A percentile compares a stretch with the other conserved stretches of the same genome.
Conservation (phyloP, 2,329 filamentous ascomycete species). For the Dendryphion nanum region DNA sequence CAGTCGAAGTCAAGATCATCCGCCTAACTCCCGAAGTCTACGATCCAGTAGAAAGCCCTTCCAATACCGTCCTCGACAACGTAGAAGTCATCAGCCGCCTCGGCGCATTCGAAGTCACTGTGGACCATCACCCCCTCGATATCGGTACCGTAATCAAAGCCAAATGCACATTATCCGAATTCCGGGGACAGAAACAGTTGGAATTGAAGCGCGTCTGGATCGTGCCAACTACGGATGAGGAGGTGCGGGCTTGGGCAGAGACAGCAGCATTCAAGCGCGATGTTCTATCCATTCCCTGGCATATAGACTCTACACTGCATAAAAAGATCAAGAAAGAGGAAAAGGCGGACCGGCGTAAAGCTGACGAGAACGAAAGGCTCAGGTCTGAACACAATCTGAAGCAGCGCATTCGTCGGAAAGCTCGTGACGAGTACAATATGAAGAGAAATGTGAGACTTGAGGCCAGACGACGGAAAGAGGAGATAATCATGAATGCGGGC, state of each 20-base stretch:
- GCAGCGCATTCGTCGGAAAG: conserved; percentile 31
- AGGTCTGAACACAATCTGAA: conserved; percentile 35
- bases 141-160: conserved; percentile 55
- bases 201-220: conserved; percentile 53
- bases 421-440: conserved; percentile 28
- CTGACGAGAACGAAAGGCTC: conserved; percentile 29
- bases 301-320: conserved; percentile 45
- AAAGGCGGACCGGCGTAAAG: conserved; percentile 43
- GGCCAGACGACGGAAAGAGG: conserved; percentile 43
- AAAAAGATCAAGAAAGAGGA: conserved; percentile 39
- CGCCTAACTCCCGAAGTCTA: conserved; percentile 26
- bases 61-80: conserved; percentile 39
- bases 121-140: conserved; percentile 36
- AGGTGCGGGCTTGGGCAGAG: conserved; percentile 54
- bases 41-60: conserved; percentile 23
- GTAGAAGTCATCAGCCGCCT: conserved; percentile 36
- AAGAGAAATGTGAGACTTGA: conserved; percentile 42
- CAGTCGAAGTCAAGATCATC: conserved; percentile 56
- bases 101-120: conserved; percentile 41
- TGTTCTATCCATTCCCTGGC: conserved; percentile 55
- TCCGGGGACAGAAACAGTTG: conserved; percentile 52
- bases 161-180: conserved; percentile 56
- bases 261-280: conserved; percentile 49
- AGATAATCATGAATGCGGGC: conserved; percentile 42
- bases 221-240: conserved; percentile 53